phyloP scores from a whole-genome alignment of 345 rosid genomes.

The Mangifera indica region DNA sequence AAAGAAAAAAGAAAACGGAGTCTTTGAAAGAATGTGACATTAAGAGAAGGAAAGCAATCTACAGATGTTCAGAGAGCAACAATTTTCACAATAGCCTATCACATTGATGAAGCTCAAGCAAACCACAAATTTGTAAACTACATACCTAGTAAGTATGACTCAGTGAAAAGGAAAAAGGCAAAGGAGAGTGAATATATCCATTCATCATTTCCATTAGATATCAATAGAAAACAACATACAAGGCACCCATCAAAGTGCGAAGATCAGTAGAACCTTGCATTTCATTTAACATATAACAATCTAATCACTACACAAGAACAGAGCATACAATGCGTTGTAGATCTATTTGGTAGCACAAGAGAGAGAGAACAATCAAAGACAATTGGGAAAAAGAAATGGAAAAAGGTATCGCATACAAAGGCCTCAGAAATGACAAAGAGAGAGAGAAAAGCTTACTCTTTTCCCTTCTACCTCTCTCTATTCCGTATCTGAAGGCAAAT shows the following conservation, averaged over 20 bases:
- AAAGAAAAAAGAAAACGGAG: background rate
- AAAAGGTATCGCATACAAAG: constrained; percentile 25
- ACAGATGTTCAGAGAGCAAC: constrained; percentile 3
- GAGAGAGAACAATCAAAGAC: constrained; percentile 1
- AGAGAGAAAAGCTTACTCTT: constrained; percentile 18
- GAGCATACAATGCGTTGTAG: constrained; percentile 13
- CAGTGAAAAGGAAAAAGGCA: background rate
- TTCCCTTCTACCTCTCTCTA: constrained; percentile 23
- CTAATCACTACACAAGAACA: constrained; percentile 30
- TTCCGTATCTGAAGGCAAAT: constrained; percentile 66
- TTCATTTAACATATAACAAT: constrained; percentile 33
- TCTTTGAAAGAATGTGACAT: background rate
- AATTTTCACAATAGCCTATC: background rate
- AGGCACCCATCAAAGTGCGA: constrained; percentile 21
- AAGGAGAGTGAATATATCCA: background rate
- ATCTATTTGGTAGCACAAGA: constrained; percentile 28
- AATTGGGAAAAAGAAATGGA: background rate
- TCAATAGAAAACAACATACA: constrained; percentile 5
- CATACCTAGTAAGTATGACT: background rate
- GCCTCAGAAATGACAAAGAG: constrained; percentile 8
- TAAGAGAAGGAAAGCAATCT: background rate
- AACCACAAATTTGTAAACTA: background rate
- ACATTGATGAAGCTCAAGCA: background rate
- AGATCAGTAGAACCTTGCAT: constrained; percentile 26
- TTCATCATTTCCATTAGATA: constrained; percentile 15